These are phyloP conservation scores for Penicillium italicum DNA, from an alignment of 2,329 filamentous ascomycete genomes.

Conservation along the genomic window DNA sequence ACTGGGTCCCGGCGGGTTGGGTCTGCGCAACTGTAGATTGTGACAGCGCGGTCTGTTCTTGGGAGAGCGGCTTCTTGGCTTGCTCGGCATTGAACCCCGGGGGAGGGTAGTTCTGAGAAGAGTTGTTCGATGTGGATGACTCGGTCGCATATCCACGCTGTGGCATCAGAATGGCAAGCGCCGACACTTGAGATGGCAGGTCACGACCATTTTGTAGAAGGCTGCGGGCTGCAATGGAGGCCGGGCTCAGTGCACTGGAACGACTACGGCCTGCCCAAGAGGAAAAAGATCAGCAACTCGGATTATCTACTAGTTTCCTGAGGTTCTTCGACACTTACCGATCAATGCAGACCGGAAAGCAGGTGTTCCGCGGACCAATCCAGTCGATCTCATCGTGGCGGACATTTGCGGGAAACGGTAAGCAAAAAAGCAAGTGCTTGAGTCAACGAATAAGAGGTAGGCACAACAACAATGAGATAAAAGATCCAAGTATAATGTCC, in stretches of 20 bases:
- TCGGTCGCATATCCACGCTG: conserved; percentile 55
- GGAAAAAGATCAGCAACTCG: not conserved
- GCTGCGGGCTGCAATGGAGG: conserved; percentile 30
- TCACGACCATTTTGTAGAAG: conserved; percentile 33
- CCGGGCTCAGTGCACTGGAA: conserved; percentile 29
- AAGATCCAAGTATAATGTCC: conserved; percentile 1
- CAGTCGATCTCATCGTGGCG: conserved; percentile 39
- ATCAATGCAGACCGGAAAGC: conserved; percentile 30
- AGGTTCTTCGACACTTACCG: conserved; percentile 19
- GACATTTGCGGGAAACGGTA: conserved; percentile 36
- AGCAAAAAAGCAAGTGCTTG: conserved; percentile 23
- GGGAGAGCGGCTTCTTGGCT: conserved; percentile 77
- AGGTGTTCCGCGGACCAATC: conserved; percentile 37
- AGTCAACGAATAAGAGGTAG: conserved; percentile 20
- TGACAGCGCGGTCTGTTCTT: conserved; percentile 45
- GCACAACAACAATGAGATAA: conserved; percentile 14
- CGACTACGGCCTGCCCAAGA: conserved; percentile 31
- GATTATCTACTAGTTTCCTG: not conserved
- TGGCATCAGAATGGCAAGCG: conserved; percentile 57
- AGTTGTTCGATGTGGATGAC: conserved; percentile 47
- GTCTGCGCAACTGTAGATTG: conserved; percentile 4
- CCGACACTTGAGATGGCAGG: conserved; percentile 52
- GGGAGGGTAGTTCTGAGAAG: conserved; percentile 62
- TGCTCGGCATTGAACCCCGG: conserved; percentile 88
- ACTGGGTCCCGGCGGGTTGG: conserved; percentile 7